Evolutionary conservation across 2,329 filamentous ascomycete genomes (phyloP).

Genomic region (Diaporthe ilicicola): DNA sequence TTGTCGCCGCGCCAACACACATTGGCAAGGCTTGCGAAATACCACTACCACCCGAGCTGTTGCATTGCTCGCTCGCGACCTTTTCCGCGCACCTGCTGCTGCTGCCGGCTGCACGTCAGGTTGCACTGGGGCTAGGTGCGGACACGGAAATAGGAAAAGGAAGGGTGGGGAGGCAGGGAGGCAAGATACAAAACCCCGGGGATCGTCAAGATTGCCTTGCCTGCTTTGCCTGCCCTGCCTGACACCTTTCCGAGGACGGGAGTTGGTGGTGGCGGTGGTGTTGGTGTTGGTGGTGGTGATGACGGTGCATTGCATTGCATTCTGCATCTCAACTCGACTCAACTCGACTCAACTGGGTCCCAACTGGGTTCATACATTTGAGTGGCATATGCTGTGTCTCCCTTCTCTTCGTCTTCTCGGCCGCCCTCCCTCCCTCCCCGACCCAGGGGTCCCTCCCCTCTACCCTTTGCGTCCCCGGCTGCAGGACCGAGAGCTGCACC

Average conservation of each 20-base stretch:
- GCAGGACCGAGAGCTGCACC: not conserved
- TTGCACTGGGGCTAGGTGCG: not conserved
- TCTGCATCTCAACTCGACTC: not conserved
- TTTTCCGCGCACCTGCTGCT: not conserved
- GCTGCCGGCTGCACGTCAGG: not conserved
- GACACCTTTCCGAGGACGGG: not conserved
- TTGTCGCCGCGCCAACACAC: not conserved
- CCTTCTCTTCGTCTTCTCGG: not conserved
- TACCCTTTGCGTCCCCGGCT: constrained; percentile 4
- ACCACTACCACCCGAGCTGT: too few species aligned
- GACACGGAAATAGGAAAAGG: not conserved
- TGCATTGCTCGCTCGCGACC: too few species aligned
- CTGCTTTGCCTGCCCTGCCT: too few species aligned
- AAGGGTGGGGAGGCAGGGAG: not conserved
- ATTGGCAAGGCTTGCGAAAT: too few species aligned
- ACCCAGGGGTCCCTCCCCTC: too few species aligned
- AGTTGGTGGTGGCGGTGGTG: not conserved
- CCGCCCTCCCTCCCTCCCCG: too few species aligned
- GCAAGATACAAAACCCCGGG: constrained; percentile 1
- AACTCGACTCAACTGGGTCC: too few species aligned
- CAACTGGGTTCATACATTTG: not conserved
- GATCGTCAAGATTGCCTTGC: too few species aligned
- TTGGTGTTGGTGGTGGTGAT: not conserved
- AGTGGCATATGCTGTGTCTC: not conserved
- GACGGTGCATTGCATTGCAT: constrained; percentile 11